Percentiles rank a stretch among this genome's conserved stretches.
Conservation (phyloP, 257 asterid genomes). For the Lavandula angustifolia region DNA sequence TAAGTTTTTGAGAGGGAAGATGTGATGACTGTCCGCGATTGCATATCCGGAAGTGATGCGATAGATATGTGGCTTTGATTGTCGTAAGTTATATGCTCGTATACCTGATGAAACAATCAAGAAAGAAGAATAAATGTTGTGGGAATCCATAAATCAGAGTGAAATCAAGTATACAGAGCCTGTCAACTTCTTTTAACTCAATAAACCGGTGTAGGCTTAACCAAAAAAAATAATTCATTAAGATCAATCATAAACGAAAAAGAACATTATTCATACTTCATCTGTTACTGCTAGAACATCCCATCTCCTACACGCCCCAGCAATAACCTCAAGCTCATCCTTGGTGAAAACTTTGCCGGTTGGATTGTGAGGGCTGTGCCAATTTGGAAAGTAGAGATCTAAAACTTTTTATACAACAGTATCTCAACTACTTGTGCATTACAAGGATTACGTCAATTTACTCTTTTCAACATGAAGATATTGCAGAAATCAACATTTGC, state of each 20-base stretch:
- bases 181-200: not conserved
- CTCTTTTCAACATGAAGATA: not conserved
- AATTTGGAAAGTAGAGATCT: constrained; percentile 39
- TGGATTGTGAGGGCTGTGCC: constrained; percentile 93
- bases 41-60: constrained; percentile 88
- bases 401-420: too few relatives aligned
- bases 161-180: not conserved
- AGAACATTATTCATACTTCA: constrained; percentile 59
- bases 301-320: constrained; percentile 69
- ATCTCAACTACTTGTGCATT: too few relatives aligned
- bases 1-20: constrained; percentile 87
- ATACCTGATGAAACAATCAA: constrained; percentile 50
- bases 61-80: constrained; percentile 59
- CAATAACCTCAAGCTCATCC: constrained; percentile 84
- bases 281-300: constrained; percentile 87
- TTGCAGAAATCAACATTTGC: not conserved
- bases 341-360: constrained; percentile 81
- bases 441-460: too few relatives aligned
- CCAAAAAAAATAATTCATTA: too few relatives aligned
- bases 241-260: not conserved
- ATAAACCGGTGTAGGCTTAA: too few relatives aligned
- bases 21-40: constrained; percentile 69
- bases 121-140: not conserved
- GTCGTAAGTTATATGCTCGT: constrained; percentile 82
- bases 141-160: not conserved